Conservation (phyloP, 441 rosid species). For the Gossypium davidsonii region DNA sequence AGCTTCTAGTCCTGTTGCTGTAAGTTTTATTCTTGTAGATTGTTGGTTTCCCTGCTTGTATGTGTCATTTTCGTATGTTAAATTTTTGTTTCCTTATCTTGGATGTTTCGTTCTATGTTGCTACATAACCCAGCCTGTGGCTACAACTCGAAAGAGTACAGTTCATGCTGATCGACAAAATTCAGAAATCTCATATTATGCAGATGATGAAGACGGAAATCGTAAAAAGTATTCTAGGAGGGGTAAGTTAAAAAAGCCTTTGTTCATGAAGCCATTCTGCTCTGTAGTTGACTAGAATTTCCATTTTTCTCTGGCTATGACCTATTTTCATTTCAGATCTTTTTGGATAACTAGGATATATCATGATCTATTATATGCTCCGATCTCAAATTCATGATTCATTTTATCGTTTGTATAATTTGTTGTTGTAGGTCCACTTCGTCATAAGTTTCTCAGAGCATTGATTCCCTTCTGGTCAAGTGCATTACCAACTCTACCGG, state of each 20-base stretch:
- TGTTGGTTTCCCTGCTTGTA: constrained; percentile 1
- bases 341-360: background rate
- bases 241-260: constrained; percentile 40
- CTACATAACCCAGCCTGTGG: constrained; percentile 49
- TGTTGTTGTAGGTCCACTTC: constrained; percentile 63
- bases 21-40: constrained; percentile 30
- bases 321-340: background rate
- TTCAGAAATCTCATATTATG: constrained; percentile 72
- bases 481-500: constrained; percentile 66
- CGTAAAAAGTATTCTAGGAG: constrained; percentile 77
- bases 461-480: constrained; percentile 97
- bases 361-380: background rate
- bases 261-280: background rate
- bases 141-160: constrained; percentile 79
- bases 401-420: background rate
- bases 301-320: background rate
- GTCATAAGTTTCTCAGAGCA: constrained; percentile 83
- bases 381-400: background rate
- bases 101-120: constrained; percentile 1
- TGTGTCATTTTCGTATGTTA: background rate
- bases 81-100: constrained; percentile 10
- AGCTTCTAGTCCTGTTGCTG: constrained; percentile 64
- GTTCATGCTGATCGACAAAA: constrained; percentile 63
- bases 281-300: background rate
- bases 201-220: constrained; percentile 90